Evolutionary conservation across 257 asterid species (phyloP), one percentile per base, ranked within the genome.

Genomic region (Jaltomata sinuosa): DNA sequence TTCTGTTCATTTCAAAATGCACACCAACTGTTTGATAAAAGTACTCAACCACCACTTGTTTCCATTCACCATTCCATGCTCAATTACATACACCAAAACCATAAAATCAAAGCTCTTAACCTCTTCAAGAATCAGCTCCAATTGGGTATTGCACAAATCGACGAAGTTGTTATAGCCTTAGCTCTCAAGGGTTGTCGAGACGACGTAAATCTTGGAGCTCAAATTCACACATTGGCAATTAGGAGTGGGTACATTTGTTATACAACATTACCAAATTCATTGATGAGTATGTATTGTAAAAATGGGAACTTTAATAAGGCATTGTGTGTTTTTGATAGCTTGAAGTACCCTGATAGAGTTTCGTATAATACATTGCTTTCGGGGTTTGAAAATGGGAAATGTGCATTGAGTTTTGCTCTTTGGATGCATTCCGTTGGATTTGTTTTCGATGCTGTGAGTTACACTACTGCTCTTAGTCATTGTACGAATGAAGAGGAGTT

Each of bases 281-380:
- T 96, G 86, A 96, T 94, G 98, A 94, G 91, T 83, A 79, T 96
- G 94, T 94, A 93, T 88, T 87, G 89, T 83, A 96, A 92, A 82
- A 92, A 94, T 16, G 86, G 90, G 47, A 84, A 88, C 62, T 87
- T 87, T 36, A 57, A 83, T 87, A 82, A 22, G 71, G 97, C 98
- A 27, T 84, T 90, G 62, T 69, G 87, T 67, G 88, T 94, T 27
- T 93, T 96, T 62, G 84, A 85, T 74, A 64, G 83, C 29, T 27
- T 92, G 88, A 87, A 88, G 78, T 86, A 80, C 87, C 97, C 93
- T n/a, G 98, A 96, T 85, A 93, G 88, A 15, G 94, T 94, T 86
- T 94, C 99, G 21, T 90, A 93, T 65, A 96, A 94, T 62, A 96
- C 98, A 8, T 52, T 96, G 85, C 85, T 96, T 36, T 92, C 99